Evolutionary conservation across 2,329 filamentous ascomycete species (phyloP).

Genomic region (Talaromyces sp.): DNA sequence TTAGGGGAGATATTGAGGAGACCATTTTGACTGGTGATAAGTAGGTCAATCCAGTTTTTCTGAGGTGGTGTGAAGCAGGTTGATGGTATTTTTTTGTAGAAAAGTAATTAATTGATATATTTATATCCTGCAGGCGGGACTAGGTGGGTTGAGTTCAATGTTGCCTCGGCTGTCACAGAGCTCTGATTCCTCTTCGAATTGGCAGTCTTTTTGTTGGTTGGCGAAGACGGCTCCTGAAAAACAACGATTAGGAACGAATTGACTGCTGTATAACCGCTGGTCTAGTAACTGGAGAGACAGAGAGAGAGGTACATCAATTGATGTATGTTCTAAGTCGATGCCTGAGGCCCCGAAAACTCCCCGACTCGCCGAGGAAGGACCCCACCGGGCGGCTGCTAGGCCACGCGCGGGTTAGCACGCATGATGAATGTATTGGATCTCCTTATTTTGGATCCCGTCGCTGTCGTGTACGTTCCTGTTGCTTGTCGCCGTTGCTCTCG

Average conservation of each 20-base stretch:
- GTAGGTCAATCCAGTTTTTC: background rate
- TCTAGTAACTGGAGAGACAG: background rate
- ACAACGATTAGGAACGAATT: background rate
- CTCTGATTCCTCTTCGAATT: background rate
- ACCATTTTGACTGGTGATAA: conserved; percentile 3
- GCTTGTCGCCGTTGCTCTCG: background rate
- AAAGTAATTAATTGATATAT: background rate
- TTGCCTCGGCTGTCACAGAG: background rate
- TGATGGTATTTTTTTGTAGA: background rate
- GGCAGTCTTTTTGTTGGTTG: background rate
- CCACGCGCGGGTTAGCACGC: background rate
- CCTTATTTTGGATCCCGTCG: background rate
- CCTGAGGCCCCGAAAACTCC: background rate
- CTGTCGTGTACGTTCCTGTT: background rate
- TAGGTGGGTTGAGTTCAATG: too few relatives aligned
- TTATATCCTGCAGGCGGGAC: too few relatives aligned
- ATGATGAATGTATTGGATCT: background rate
- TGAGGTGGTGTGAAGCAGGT: background rate
- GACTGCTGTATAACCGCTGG: background rate
- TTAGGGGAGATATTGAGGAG: conserved; percentile 10
- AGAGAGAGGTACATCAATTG: background rate
- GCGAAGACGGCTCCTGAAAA: background rate
- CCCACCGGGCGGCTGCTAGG: background rate
- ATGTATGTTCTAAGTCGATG: background rate
- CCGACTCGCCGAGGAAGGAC: background rate